A percentile compares a stretch with the other conserved stretches of the same genome.
These are phyloP conservation scores for Clonostachys byssicola DNA, from an alignment of 2,329 filamentous ascomycete genomes.

Conservation along the genomic window DNA sequence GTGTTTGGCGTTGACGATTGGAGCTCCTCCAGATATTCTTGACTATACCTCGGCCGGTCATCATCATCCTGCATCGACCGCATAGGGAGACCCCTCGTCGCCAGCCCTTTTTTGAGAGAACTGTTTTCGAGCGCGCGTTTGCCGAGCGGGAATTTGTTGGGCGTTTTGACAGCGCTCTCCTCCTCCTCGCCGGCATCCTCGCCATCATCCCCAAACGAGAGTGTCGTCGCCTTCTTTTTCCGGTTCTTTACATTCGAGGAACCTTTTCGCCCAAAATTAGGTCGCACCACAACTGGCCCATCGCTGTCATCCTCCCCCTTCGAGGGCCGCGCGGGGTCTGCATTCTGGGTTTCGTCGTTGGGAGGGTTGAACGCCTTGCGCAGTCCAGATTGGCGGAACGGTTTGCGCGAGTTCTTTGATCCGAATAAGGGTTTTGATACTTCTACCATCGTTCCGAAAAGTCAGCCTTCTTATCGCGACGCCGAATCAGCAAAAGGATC, in stretches of 20 bases:
- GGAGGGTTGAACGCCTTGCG: conserved; percentile 49
- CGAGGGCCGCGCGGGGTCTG: conserved; percentile 11
- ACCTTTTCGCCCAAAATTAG: conserved; percentile 37
- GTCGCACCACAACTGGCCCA: conserved; percentile 44
- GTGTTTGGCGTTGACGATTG: conserved; percentile 82
- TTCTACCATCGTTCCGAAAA: conserved; percentile 14
- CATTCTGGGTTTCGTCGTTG: conserved; percentile 22
- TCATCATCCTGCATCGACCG: conserved; percentile 57
- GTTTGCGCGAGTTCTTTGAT: conserved; percentile 42
- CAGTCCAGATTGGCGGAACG: conserved; percentile 53
- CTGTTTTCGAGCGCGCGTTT: conserved; percentile 64
- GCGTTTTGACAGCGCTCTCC: conserved; percentile 36
- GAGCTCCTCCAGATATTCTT: conserved; percentile 81
- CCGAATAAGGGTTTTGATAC: conserved; percentile 29
- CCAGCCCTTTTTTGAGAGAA: conserved; percentile 49
- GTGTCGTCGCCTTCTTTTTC: conserved; percentile 46
- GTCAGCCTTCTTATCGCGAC: conserved; percentile 23
- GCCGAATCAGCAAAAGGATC: conserved; percentile 22
- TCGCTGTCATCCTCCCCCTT: conserved; percentile 38
- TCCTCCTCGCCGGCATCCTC: conserved; percentile 35
- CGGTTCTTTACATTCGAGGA: conserved; percentile 66
- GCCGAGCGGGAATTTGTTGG: conserved; percentile 61
- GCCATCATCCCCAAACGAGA: conserved; percentile 69
- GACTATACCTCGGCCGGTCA: conserved; percentile 75
- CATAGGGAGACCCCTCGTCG: conserved; percentile 46